phyloP scores from a whole-genome alignment of 148 eudicot species.

The Rhododendron kiyosumense region DNA sequence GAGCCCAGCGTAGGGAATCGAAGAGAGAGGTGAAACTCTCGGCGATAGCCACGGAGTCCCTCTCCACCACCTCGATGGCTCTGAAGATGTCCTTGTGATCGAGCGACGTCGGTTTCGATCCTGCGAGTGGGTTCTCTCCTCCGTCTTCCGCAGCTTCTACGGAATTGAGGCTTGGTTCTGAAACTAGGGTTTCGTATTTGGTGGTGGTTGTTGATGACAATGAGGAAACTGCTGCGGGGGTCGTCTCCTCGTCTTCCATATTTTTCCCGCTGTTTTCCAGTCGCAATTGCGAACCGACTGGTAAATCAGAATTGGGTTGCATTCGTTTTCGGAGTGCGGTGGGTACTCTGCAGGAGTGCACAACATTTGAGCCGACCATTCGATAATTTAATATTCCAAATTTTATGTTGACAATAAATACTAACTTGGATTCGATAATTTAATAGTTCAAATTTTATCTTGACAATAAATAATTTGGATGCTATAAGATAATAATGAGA shows the following conservation, averaged over 20 bases:
- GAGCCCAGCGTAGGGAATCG: conserved; percentile 76
- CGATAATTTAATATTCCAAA: too few relatives aligned
- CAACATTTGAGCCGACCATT: too few relatives aligned
- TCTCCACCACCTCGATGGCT: conserved; percentile 71
- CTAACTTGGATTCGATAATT: too few relatives aligned
- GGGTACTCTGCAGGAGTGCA: too few relatives aligned
- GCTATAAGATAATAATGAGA: too few relatives aligned
- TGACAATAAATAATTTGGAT: too few relatives aligned
- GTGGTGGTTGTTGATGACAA: not conserved
- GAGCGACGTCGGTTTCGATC: conserved; percentile 15
- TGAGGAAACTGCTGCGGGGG: not conserved
- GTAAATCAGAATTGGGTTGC: not conserved
- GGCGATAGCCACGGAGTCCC: conserved; percentile 81
- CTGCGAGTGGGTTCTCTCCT: conserved; percentile 1
- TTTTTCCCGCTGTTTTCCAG: not conserved
- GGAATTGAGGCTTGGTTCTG: not conserved
- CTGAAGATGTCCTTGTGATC: conserved; percentile 45
- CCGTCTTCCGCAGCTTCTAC: not conserved
- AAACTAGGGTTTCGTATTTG: conserved; percentile 15
- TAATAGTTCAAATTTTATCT: too few relatives aligned
- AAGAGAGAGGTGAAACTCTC: conserved; percentile 81
- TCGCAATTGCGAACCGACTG: not conserved
- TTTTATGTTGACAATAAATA: too few relatives aligned
- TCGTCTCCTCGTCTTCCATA: not conserved
- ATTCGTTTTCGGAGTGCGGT: too few relatives aligned